Evolutionary conservation across 345 rosid genomes (phyloP), one percentile per base, ranked within the genome.

Genomic region (Euphorbia pulcherrima): DNA sequence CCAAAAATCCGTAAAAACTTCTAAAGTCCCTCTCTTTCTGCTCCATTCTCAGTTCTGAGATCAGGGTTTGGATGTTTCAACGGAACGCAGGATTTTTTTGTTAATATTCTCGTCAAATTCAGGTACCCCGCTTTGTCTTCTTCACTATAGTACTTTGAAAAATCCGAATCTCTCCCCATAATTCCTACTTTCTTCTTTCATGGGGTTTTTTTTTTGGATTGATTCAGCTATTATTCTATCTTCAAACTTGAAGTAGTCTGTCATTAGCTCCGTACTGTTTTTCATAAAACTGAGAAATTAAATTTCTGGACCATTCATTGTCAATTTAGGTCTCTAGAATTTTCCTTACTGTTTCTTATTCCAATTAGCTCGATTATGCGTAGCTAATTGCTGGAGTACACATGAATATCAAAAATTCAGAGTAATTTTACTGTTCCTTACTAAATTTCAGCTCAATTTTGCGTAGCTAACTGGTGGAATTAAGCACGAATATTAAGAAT

Each of bases 401-500:
- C n/a, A n/a, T n/a, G n/a, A n/a, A n/a, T n/a, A n/a, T n/a, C n/a
- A n/a, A n/a, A n/a, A n/a, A n/a, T n/a, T n/a, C n/a, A n/a, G n/a
- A n/a, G n/a, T n/a, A n/a, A n/a, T n/a, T n/a, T n/a, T n/a, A n/a
- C n/a, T n/a, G n/a, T n/a, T n/a, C 10, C 44, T 9, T 6, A 39
- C 10, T 39, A 9, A 39, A 39, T 39, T 39, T 9, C 10, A 5
- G 44, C 40, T 18, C 28, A 3, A 26, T 4, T n/a, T 16, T 21
- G 14, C 12, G 41, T 39, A 47, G 51, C 21, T 65, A 58, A 39
- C 78, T 81, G 44, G 58, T 59, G 14, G 11, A 44, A 69, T 40
- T 20, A 84, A 89, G 95, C 24, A 14, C 3, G 5, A 3, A 10
- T 21, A n/a, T 30, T 8, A 20, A 33, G 60, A 23, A 35, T 2